Evolutionary conservation across 257 asterid genomes (phyloP).

Genomic region (Gentiana dahurica): DNA sequence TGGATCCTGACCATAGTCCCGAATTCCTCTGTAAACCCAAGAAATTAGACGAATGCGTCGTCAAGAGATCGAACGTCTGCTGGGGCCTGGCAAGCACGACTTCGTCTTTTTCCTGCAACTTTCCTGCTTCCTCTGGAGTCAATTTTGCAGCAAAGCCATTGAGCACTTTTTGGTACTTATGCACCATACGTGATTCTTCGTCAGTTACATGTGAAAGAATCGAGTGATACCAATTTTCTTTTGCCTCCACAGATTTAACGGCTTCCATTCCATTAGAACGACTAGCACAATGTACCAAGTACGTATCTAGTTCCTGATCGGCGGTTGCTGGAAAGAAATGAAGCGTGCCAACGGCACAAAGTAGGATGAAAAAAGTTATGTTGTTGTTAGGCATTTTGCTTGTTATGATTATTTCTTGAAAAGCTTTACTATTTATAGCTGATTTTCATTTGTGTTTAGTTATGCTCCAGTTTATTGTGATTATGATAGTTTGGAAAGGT

Average conservation of each 20-base stretch:
- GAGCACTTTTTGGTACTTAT: slow-evolving; percentile 31
- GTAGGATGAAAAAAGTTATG: no score
- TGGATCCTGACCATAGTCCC: slow-evolving; percentile 44
- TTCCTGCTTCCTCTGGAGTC: slow-evolving; percentile 17
- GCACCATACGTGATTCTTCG: slow-evolving; percentile 16
- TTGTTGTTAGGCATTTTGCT: no score
- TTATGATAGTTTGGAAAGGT: no score
- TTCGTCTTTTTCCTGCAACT: slow-evolving; percentile 8
- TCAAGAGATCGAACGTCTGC: slow-evolving; percentile 5
- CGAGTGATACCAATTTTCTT: slow-evolving; percentile 24
- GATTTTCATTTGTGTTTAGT: no score
- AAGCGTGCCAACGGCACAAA: no score
- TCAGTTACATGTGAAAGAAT: slow-evolving; percentile 22
- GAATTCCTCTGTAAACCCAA: slow-evolving; percentile 30
- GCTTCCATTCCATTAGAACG: neutral
- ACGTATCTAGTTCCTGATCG: slow-evolving; percentile 3
- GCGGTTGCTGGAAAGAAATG: no score
- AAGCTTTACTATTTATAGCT: no score
- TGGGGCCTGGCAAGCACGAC: slow-evolving; percentile 12
- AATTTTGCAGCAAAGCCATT: slow-evolving; percentile 26
- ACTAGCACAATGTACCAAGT: slow-evolving; percentile 10
- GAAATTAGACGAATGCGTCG: slow-evolving; percentile 40
- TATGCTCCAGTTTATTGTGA: no score
- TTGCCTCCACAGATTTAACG: neutral
- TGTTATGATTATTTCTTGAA: no score